phyloP scores from a whole-genome alignment of 2,329 filamentous ascomycete species.

The Ciborinia camelliae region DNA sequence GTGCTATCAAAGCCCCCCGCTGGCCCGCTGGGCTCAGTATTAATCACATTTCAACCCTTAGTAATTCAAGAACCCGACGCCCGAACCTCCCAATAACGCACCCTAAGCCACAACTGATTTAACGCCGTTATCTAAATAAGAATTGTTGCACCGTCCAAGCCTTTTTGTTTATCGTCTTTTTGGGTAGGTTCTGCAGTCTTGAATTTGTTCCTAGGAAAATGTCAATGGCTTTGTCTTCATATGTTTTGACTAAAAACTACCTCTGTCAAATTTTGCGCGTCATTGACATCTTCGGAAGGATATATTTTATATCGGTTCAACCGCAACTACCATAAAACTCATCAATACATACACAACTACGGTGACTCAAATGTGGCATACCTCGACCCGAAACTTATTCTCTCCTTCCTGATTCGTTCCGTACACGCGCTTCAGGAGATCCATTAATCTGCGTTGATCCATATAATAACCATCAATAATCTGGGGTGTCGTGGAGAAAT shows the following conservation, averaged over 20 bases:
- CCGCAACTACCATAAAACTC: slow-evolving; percentile 20
- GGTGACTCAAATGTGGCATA: background rate
- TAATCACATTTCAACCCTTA: too few relatives aligned
- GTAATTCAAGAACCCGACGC: too few relatives aligned
- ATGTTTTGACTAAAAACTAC: too few relatives aligned
- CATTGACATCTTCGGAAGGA: background rate
- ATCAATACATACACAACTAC: background rate
- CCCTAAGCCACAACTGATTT: too few relatives aligned
- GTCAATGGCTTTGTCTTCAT: background rate
- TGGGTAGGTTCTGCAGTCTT: slow-evolving; percentile 17
- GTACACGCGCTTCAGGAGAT: slow-evolving; percentile 25
- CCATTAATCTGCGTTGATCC: slow-evolving; percentile 26
- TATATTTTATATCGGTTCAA: slow-evolving; percentile 29
- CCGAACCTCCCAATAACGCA: too few relatives aligned
- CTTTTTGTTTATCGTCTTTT: too few relatives aligned
- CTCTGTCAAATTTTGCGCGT: background rate
- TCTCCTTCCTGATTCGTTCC: slow-evolving; percentile 25
- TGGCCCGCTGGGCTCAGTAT: too few relatives aligned
- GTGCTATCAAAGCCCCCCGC: too few relatives aligned
- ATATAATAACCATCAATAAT: slow-evolving; percentile 28
- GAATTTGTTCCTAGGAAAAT: background rate
- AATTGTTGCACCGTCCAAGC: too few relatives aligned
- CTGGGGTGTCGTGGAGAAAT: slow-evolving; percentile 16
- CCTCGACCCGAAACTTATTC: slow-evolving; percentile 30
- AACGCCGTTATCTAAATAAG: too few relatives aligned